A percentile compares a stretch with the other conserved stretches of the same genome.
These are phyloP conservation scores for Stromatinia cepivora DNA, from an alignment of 2,329 filamentous ascomycete species.

Conservation along the genomic window DNA sequence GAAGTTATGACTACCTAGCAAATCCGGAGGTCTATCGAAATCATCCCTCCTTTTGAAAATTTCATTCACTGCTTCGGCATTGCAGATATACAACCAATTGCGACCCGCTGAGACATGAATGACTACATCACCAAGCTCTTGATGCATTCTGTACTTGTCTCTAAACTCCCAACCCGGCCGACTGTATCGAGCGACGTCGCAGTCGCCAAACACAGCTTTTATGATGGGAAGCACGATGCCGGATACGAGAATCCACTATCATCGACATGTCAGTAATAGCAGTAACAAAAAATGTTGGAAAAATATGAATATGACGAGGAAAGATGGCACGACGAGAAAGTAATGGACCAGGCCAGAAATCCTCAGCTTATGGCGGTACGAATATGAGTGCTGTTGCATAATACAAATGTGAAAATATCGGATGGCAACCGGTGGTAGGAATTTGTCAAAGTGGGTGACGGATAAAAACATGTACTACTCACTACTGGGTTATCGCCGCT, in stretches of 20 bases:
- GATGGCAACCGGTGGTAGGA: neutral
- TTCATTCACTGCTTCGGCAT: constrained; percentile 5
- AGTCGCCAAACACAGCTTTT: constrained; percentile 5
- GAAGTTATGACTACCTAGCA: neutral
- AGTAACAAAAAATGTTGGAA: neutral
- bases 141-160: constrained; percentile 11
- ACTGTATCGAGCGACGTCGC: constrained; percentile 10
- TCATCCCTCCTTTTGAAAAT: constrained; percentile 14
- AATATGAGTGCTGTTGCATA: too few relatives aligned
- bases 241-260: constrained; percentile 14
- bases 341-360: too few relatives aligned
- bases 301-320: too few relatives aligned
- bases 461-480: neutral
- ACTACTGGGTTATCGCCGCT: constrained; percentile 18
- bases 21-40: constrained; percentile 16
- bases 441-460: neutral
- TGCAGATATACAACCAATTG: constrained; percentile 17
- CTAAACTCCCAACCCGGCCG: constrained; percentile 13
- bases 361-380: too few relatives aligned
- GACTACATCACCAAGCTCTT: constrained; percentile 12
- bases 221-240: constrained; percentile 5
- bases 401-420: neutral
- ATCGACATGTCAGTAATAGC: neutral
- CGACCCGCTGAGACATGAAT: constrained; percentile 13
- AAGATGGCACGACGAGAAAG: too few relatives aligned